phyloP scores from a whole-genome alignment of 2,329 filamentous ascomycete genomes.

The Calonectria fujianensis region DNA sequence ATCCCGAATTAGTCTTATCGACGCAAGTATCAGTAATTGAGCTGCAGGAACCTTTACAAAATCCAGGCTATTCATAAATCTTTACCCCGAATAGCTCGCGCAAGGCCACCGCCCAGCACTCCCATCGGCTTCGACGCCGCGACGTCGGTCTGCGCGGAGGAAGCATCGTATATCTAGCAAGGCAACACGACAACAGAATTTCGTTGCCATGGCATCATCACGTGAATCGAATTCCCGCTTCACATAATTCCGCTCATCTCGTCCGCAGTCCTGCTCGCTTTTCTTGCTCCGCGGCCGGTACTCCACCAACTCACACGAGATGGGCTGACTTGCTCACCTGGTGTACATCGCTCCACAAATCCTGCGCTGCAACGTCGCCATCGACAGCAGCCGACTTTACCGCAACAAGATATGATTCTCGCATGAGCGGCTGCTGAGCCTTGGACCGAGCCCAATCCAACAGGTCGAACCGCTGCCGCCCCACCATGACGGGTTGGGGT shows the following conservation, averaged over 20 bases:
- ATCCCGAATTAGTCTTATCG: not conserved
- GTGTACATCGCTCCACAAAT: slow-evolving; percentile 11
- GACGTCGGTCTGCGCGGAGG: not conserved
- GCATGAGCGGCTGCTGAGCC: slow-evolving; percentile 9
- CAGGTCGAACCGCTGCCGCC: slow-evolving; percentile 4
- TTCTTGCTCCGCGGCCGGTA: not conserved
- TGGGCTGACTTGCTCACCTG: slow-evolving; percentile 18
- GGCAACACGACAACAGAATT: not conserved
- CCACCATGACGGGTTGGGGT: slow-evolving; percentile 9
- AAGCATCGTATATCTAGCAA: not conserved
- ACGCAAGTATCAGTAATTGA: not conserved
- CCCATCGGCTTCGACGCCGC: no score
- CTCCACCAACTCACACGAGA: slow-evolving; percentile 2
- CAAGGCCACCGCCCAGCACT: not conserved
- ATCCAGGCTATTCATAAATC: not conserved
- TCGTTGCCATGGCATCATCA: not conserved
- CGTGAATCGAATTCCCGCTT: not conserved
- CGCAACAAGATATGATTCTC: slow-evolving; percentile 23
- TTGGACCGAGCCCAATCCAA: slow-evolving; percentile 9
- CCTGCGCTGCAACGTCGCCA: slow-evolving; percentile 23
- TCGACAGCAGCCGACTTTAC: slow-evolving; percentile 9
- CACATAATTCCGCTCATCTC: not conserved
- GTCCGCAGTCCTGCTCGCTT: not conserved
- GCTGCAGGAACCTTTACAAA: not conserved
- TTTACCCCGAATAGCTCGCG: not conserved